phyloP scores from a whole-genome alignment of 495 filamentous ascomycete species.

The Penicillium taxi region DNA sequence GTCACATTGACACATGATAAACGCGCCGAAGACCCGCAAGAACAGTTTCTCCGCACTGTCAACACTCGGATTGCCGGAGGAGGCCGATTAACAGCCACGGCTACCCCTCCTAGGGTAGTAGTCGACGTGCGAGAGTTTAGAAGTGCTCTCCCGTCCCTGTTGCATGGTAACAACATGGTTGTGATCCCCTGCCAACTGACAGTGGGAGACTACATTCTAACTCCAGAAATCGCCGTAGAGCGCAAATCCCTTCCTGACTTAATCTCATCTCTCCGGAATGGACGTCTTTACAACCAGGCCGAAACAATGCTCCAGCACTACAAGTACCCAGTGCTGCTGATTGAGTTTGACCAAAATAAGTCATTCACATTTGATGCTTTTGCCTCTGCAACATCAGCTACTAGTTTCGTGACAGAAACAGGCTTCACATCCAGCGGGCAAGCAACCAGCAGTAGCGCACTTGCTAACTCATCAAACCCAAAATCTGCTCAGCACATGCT shows the following conservation, averaged over 20 bases:
- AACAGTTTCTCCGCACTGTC: slow-evolving; percentile 86
- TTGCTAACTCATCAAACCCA: slow-evolving; percentile 38
- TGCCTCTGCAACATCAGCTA: slow-evolving; percentile 39
- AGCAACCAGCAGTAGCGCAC: slow-evolving; percentile 39
- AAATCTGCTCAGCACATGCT: slow-evolving; percentile 85
- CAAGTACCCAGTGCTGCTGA: slow-evolving; percentile 81
- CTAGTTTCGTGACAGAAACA: slow-evolving; percentile 44
- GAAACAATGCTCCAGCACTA: slow-evolving; percentile 94
- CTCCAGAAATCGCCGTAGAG: slow-evolving; percentile 84
- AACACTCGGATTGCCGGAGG: slow-evolving; percentile 97
- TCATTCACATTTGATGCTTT: slow-evolving; percentile 94
- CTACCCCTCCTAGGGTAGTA: slow-evolving; percentile 84
- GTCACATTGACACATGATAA: slow-evolving; percentile 71
- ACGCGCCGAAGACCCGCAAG: slow-evolving; percentile 75
- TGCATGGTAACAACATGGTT: slow-evolving; percentile 78
- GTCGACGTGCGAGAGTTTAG: slow-evolving; percentile 95
- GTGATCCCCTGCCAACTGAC: slow-evolving; percentile 92
- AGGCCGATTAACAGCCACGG: slow-evolving; percentile 78
- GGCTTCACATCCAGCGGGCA: slow-evolving; percentile 59
- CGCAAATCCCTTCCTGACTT: slow-evolving; percentile 88
- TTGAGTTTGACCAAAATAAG: slow-evolving; percentile 97
- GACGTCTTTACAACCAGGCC: slow-evolving; percentile 82
- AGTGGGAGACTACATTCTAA: slow-evolving; percentile 93
- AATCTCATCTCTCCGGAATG: slow-evolving; percentile 83
- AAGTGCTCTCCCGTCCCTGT: slow-evolving; percentile 80